Evolutionary conservation across 2,329 filamentous ascomycete species (phyloP), one percentile per base, ranked within the genome.

Genomic region (Neonectria coccinea): DNA sequence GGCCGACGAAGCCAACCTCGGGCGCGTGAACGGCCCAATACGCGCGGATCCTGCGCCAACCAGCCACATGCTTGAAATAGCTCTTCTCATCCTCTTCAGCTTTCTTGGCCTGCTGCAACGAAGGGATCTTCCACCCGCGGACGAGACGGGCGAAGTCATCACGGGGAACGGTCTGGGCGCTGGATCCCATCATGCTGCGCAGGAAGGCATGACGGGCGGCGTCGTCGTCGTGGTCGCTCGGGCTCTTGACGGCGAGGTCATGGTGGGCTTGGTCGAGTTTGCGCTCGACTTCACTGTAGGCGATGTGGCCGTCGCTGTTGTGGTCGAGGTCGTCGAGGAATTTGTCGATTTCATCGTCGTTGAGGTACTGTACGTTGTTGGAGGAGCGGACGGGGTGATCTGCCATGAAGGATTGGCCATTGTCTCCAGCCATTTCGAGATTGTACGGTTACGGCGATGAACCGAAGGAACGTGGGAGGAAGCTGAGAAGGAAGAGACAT

Each of bases 11-110:
- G 7, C 80, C 70, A 4, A 85, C 79, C 63, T 85, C 81, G 0
- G 85, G 84, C 0, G 85, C 86, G 56, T 85, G 80, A 1, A 88
- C 85, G 14, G 84, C 83, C 84, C 85, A 87, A 70, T 84, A 86
- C 0, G 86, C 83, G 22, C 84, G 79, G 2, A 83, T 63, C 27
- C 81, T 79, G 62, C 85, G 79, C 72, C 79, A 82, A 1, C 80
- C 73, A 0, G 82, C 77, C 60, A 87, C 78, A 0, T 78, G 76
- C 48, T 79, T 80, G 67, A 85, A 71, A 64, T 85, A 84, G 10
- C 81, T 78, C 55, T 82, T 78, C 18, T 84, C 80, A 6, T 85
- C 79, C 22, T 83, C 76, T 18, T 82, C 80, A 33, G 83, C 80
- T 58, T 82, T 80, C 67, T 81, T 81, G 41, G 83, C 82, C 61